Evolutionary conservation across 2,329 filamentous ascomycete species (phyloP).

Genomic region (Sclerotinia glacialis): DNA sequence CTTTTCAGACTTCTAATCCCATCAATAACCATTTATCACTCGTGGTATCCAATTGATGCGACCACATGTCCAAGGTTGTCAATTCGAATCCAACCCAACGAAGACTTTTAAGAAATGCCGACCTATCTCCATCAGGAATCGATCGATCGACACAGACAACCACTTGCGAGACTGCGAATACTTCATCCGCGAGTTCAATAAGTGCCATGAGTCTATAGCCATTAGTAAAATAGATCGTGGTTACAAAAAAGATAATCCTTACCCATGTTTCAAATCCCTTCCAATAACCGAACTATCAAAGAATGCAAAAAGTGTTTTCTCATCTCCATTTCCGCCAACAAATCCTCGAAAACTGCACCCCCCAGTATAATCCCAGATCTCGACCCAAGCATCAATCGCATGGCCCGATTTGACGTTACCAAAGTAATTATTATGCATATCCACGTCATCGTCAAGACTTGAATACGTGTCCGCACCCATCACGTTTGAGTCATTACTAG

Average conservation of each 20-base stretch:
- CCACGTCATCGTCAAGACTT: constrained; percentile 36
- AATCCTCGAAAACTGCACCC: constrained; percentile 86
- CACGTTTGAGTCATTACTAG: constrained; percentile 77
- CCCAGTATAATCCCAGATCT: constrained; percentile 67
- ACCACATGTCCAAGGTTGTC: constrained; percentile 76
- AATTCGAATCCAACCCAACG: constrained; percentile 93
- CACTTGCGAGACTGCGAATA: constrained; percentile 73
- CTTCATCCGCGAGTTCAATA: constrained; percentile 78
- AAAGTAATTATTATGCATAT: constrained; percentile 34
- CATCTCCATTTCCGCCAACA: constrained; percentile 64
- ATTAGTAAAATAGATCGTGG: constrained; percentile 36
- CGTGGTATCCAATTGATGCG: constrained; percentile 59
- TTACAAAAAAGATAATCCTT: constrained; percentile 41
- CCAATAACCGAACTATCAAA: constrained; percentile 72
- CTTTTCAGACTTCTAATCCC: constrained; percentile 72
- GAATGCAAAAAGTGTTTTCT: constrained; percentile 82
- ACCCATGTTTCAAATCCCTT: constrained; percentile 84
- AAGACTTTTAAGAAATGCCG: constrained; percentile 73
- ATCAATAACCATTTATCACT: constrained; percentile 83
- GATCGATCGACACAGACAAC: constrained; percentile 78
- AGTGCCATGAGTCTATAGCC: constrained; percentile 72
- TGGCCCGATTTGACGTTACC: constrained; percentile 30
- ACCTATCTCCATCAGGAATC: constrained; percentile 59
- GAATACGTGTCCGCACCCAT: constrained; percentile 67
- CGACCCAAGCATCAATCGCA: constrained; percentile 39